Percentiles rank a stretch among this genome's conserved stretches.
Evolutionary conservation across 192 early-diverging fungal species (phyloP).

Genomic region (Coemansia sp.): DNA sequence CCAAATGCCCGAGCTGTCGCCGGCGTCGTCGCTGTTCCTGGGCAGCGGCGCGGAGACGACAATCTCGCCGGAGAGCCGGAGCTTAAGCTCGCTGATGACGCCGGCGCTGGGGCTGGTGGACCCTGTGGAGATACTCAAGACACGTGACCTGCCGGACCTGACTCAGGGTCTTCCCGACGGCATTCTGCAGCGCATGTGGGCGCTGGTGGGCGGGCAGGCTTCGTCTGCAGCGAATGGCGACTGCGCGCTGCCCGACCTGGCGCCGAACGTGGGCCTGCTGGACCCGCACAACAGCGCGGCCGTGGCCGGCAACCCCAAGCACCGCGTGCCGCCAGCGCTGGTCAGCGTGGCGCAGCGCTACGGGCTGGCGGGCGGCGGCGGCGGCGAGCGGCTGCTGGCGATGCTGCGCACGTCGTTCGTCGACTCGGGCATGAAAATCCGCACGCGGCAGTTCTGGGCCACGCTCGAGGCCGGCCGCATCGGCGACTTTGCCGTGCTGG

Average conservation of each 20-base stretch:
- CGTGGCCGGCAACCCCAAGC: neutral
- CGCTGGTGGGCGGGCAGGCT: constrained; percentile 19
- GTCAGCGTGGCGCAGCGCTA: constrained; percentile 18
- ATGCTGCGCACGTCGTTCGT: constrained; percentile 37
- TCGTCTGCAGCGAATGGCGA: neutral
- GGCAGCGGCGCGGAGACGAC: neutral
- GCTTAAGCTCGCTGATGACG: constrained; percentile 15
- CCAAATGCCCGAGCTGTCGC: constrained; percentile 22
- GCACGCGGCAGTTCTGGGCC: constrained; percentile 46
- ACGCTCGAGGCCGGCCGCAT: constrained; percentile 29
- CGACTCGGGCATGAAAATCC: constrained; percentile 30
- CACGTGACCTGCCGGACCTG: constrained; percentile 35
- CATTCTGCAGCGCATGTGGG: constrained; percentile 37
- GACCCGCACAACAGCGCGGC: constrained; percentile 26
- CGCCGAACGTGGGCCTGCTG: constrained; percentile 31
- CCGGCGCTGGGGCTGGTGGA: constrained; percentile 14
- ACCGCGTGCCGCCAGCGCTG: constrained; percentile 3
- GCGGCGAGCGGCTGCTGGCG: constrained; percentile 12
- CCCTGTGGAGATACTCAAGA: constrained; percentile 36
- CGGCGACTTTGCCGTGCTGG: constrained; percentile 52
- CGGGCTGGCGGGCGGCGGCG: constrained; percentile 13
- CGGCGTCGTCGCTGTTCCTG: neutral
- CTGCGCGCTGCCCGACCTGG: constrained; percentile 9
- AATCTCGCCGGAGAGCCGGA: constrained; percentile 26
- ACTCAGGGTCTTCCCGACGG: constrained; percentile 33